Evolutionary conservation across 305 asterid genomes (phyloP), one percentile per base, ranked within the genome.

Genomic region (Petunia hybrid): DNA sequence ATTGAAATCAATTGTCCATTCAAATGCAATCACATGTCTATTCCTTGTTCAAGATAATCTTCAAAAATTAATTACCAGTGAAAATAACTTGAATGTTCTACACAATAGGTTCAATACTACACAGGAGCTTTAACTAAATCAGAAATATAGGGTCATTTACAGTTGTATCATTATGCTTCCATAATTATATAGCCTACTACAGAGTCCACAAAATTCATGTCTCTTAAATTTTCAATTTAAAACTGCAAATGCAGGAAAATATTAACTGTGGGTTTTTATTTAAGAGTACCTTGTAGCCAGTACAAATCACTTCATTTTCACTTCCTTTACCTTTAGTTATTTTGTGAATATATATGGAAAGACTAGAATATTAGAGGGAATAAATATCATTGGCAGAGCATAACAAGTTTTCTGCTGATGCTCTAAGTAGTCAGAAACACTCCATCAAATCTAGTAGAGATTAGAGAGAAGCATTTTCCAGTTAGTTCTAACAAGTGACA

Each of bases 1-100:
- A 8, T 7, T 12, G 8, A 76, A 55, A 77, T 10, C 22, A 62
- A 80, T 80, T 4, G 55, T 77, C 70, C 81, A 83, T 75, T 57
- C 16, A 59, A 66, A 78, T 14, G 12, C 39, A 48, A 43, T 36
- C 40, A 59, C 64, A 16, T 67, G n/a, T 8, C 57, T 68, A 16
- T 68, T 68, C n/a, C 76, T 68, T 68, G 57, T 53, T 14, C 9
- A 61, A 75, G 9, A 65, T 53, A 41, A 16, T 66, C 9, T 38
- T 57, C 40, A 57, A 35, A 9, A 36, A 12, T 10, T 69, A 22
- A 16, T 42, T 43, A 3, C 36, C 45, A 40, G 12, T 39, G 22
- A 51, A 8, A 80, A 67, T 43, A 55, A 51, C 62, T 57, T 61
- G 81, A 61, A 66, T 60, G n/a, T 16, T 62, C 38, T 62, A 41